phyloP scores from a whole-genome alignment of 2,329 filamentous ascomycete genomes.

The Cladosporium sp. region DNA sequence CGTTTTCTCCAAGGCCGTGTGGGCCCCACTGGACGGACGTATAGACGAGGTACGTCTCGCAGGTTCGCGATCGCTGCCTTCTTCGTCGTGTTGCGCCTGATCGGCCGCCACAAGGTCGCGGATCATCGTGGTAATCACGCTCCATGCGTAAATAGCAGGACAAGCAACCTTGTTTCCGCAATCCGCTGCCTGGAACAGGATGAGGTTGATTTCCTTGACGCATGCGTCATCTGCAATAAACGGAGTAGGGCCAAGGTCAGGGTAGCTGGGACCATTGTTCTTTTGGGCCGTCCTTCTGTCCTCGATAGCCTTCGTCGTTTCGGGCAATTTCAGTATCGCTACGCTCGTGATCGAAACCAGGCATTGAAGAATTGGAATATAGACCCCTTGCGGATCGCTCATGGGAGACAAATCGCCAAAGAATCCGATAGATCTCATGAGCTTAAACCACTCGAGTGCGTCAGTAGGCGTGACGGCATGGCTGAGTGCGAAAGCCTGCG shows the following conservation, averaged over 20 bases:
- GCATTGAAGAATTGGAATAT: constrained; percentile 61
- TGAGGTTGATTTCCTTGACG: constrained; percentile 65
- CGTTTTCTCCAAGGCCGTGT: constrained; percentile 17
- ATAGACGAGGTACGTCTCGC: constrained; percentile 11
- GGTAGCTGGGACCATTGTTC: constrained; percentile 9
- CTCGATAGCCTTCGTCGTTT: constrained; percentile 49
- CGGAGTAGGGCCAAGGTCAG: constrained; percentile 35
- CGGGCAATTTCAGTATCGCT: constrained; percentile 62
- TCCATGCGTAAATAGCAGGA: constrained; percentile 76
- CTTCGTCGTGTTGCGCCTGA: constrained; percentile 41
- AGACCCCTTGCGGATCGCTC: constrained; percentile 34
- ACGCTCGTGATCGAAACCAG: constrained; percentile 66
- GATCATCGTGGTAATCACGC: constrained; percentile 65
- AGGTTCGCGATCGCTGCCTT: constrained; percentile 15
- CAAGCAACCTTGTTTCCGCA: constrained; percentile 56
- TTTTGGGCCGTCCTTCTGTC: background rate
- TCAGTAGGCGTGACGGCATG: constrained; percentile 33
- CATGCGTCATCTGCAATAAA: constrained; percentile 66
- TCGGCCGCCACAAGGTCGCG: constrained; percentile 54
- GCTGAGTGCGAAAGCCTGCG: constrained; percentile 35
- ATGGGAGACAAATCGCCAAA: constrained; percentile 54
- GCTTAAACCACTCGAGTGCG: constrained; percentile 66
- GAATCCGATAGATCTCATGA: constrained; percentile 64
- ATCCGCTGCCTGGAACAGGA: constrained; percentile 57
- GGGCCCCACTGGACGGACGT: constrained; percentile 13